These are phyloP conservation scores for Trichothecium roseum DNA, from an alignment of 2,329 filamentous ascomycete genomes.

Conservation along the genomic window DNA sequence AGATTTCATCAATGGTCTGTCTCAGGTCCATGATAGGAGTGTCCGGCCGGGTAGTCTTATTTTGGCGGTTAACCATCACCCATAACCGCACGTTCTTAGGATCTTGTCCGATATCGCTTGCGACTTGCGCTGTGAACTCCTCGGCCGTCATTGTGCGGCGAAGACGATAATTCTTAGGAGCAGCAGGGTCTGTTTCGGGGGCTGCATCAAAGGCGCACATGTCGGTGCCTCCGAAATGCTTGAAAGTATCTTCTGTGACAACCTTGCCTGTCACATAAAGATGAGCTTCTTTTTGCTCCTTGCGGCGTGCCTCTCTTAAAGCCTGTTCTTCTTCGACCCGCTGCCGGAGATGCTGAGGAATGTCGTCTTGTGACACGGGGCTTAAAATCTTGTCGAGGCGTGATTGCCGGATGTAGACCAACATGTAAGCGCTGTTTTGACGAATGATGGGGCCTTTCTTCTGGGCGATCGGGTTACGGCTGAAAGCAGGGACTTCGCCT, in stretches of 20 bases:
- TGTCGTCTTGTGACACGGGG: constrained; percentile 64
- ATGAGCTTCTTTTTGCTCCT: constrained; percentile 89
- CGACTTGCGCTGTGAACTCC: constrained; percentile 64
- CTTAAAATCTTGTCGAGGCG: constrained; percentile 74
- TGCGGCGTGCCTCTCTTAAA: constrained; percentile 63
- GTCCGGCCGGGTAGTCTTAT: constrained; percentile 90
- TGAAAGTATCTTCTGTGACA: constrained; percentile 73
- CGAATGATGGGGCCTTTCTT: constrained; percentile 51
- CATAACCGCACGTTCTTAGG: constrained; percentile 69
- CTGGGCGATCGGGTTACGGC: constrained; percentile 35
- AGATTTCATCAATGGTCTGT: constrained; percentile 66
- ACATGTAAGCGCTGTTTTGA: constrained; percentile 89
- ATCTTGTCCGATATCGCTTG: constrained; percentile 57
- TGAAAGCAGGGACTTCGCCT: constrained; percentile 60
- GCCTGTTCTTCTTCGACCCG: constrained; percentile 75
- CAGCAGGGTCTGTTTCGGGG: constrained; percentile 56
- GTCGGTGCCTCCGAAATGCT: constrained; percentile 73
- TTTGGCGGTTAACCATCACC: constrained; percentile 98
- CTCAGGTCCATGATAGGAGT: constrained; percentile 69
- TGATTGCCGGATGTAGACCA: constrained; percentile 91
- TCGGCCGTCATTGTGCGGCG: constrained; percentile 65
- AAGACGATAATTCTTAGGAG: constrained; percentile 62
- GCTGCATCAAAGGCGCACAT: constrained; percentile 58
- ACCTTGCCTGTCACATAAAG: constrained; percentile 80
- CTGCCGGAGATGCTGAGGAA: constrained; percentile 69